Percentiles rank a stretch among this genome's conserved stretches.
Evolutionary conservation across 306 rosid genomes (phyloP).

Genomic region (Parietaria judaica): DNA sequence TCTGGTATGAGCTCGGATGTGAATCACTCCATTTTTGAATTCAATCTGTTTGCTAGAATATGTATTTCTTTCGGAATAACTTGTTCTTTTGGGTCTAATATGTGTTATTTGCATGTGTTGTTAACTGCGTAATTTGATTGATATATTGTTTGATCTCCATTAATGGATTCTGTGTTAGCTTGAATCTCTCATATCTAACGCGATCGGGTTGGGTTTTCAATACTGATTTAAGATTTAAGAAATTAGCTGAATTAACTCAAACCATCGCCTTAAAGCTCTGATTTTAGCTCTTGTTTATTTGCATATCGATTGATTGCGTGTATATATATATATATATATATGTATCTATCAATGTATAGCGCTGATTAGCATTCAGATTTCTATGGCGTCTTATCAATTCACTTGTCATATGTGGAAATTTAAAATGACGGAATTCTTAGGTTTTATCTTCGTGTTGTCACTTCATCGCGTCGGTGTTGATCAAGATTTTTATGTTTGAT

Average conservation of each 20-base stretch:
- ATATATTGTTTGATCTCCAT: neutral
- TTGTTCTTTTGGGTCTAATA: neutral
- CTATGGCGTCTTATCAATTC: conserved; percentile 28
- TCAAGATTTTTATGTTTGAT: conserved; percentile 12
- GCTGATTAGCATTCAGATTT: conserved; percentile 2
- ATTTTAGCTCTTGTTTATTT: no score
- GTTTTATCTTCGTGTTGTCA: neutral
- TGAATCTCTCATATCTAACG: neutral
- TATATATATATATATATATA: no score
- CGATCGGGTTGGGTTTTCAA: neutral
- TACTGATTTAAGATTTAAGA: no score
- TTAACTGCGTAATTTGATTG: conserved; percentile 4
- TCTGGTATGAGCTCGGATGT: conserved; percentile 16
- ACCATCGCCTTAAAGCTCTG: no score
- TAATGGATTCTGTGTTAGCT: neutral
- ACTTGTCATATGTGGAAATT: conserved; percentile 14
- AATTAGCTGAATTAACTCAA: no score
- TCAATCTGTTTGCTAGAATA: neutral
- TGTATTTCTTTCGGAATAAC: neutral
- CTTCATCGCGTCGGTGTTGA: neutral
- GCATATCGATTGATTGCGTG: no score
- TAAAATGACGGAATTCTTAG: conserved; percentile 10
- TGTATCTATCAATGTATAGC: neutral
- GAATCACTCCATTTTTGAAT: neutral
- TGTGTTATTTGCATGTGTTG: neutral